These are phyloP conservation scores for Thuja plicata DNA, from an alignment of 83 land plant genomes.

Conservation along the genomic window DNA sequence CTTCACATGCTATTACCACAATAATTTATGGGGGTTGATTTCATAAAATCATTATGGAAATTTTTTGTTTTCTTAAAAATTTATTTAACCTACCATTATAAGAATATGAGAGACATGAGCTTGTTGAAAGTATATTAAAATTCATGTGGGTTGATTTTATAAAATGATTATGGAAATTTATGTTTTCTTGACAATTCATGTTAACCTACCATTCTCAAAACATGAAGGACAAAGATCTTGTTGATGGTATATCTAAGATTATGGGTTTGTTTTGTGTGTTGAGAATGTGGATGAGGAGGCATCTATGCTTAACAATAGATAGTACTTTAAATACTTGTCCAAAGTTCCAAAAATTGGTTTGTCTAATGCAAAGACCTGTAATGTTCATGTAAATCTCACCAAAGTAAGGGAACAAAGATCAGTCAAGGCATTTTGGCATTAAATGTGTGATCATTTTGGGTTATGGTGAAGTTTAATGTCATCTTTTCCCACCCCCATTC, in stretches of 20 bases:
- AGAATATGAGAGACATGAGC: not conserved
- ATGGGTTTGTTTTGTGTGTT: not conserved
- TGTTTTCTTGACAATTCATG: too few species aligned
- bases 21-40: too few species aligned
- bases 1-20: too few species aligned
- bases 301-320: not conserved
- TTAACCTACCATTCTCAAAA: not conserved
- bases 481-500: not conserved
- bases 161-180: too few species aligned
- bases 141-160: too few species aligned
- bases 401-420: too few species aligned
- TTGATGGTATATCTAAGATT: not conserved
- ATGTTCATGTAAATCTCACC: not conserved
- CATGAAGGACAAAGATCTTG: not conserved
- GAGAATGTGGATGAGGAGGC: not conserved
- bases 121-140: not conserved
- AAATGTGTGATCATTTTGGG: not conserved
- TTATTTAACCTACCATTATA: not conserved
- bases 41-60: too few species aligned
- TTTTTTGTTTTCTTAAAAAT: not conserved
- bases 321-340: too few species aligned
- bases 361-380: not conserved
- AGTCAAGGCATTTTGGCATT: constrained; percentile 9
- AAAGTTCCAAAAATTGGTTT: not conserved
- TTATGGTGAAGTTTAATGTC: not conserved